Evolutionary conservation across 1,139 yeast genomes (phyloP).

Genomic region (Magnusiomyces magnusii): DNA sequence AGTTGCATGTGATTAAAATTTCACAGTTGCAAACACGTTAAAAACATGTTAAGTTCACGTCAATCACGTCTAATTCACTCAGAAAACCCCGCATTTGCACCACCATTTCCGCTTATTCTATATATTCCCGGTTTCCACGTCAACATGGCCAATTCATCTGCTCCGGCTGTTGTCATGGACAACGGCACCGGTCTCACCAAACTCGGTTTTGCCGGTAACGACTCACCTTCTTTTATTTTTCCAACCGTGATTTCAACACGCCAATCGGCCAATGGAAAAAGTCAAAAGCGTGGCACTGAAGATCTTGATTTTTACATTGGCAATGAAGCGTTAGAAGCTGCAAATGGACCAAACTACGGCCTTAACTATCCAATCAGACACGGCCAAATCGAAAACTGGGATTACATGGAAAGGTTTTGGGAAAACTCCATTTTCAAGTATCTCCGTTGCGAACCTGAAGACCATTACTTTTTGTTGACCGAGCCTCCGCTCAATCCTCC

Average conservation of each 20-base stretch:
- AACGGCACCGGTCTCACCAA: constrained; percentile 98
- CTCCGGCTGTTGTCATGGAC: constrained; percentile 95
- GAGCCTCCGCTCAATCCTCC: constrained; percentile 99
- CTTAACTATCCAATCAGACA: constrained; percentile 90
- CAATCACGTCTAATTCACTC: not conserved
- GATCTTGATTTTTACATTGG: constrained; percentile 95
- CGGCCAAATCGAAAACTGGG: constrained; percentile 99
- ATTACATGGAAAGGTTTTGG: constrained; percentile 99
- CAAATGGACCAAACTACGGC: constrained; percentile 85
- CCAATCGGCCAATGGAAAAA: constrained; percentile 36
- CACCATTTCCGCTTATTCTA: not conserved
- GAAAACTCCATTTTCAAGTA: constrained; percentile 94
- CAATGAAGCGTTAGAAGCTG: constrained; percentile 85
- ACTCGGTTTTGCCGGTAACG: constrained; percentile 98
- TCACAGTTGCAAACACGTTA: no score
- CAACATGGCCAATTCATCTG: constrained; percentile 27
- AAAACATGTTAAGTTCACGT: not conserved
- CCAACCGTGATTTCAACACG: constrained; percentile 97
- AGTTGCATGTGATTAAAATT: no score
- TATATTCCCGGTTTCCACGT: not conserved
- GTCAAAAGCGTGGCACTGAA: constrained; percentile 79
- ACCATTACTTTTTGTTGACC: constrained; percentile 87
- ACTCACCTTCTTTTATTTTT: constrained; percentile 92
- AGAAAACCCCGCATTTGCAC: not conserved
- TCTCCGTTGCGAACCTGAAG: constrained; percentile 97